Base-by-base conservation (phyloP, 2,329 filamentous ascomycete genomes). In the Colletotrichum echinochloae region DNA sequence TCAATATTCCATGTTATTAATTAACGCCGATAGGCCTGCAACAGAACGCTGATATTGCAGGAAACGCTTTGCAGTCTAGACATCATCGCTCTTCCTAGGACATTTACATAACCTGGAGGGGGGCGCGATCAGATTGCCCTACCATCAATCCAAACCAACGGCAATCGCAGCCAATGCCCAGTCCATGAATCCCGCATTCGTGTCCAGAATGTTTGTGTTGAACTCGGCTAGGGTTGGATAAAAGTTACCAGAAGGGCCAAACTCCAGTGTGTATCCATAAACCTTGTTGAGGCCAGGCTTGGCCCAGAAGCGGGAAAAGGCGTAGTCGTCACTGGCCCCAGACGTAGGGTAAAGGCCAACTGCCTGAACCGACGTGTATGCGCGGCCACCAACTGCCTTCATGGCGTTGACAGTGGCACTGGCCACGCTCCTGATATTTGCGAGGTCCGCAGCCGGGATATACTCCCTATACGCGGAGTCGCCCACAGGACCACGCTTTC, bases 181-280 rank as follows among this genome's bases (percentile, higher is more conserved):
- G 59, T 82, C 80, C 81, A 82, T 82, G 52, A 82, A 82, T 0
- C 80, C 81, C 9, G 80, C 80, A 69, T 79, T 81, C 0, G 81
- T 83, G 62, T 82, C 81, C 39, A 81, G 68, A 59, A 83, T 81
- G 59, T 83, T 82, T 65, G 79, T 76, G 23, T 80, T 78, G 61
- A 79, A 83, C 76, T 82, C 80, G 48, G 77, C 76, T 3, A 73
- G 64, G 3, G 80, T 81, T 0, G 81, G 81, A 66, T 83, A 83
- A 66, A 83, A 82, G 73, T 82, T 81, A 1, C 78, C 75, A 16
- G 66, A 66, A 60, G 80, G 79, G 11, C 79, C 80, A 75, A 80
- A 80, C 71, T 81, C 79, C 75, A 82, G 73, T 0, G 79, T 82
- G 60, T 78, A 82, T 1, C 79, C 81, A 28, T 82, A 79, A 9